Evolutionary conservation across 139 green algal genomes (phyloP).

Genomic region (Chlorella sp.): DNA sequence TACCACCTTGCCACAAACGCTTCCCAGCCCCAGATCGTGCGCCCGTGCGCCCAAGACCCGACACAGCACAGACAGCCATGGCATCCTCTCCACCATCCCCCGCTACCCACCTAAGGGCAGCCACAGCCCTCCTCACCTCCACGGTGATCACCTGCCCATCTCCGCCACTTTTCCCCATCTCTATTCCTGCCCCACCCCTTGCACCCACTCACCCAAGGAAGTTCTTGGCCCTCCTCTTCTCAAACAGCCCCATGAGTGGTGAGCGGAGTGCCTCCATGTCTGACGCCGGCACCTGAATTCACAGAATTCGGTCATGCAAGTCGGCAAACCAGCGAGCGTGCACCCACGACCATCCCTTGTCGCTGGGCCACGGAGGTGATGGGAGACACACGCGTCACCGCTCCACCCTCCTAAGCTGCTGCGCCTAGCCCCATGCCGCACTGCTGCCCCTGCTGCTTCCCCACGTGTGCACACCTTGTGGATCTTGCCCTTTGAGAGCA

Average conservation of each 20-base stretch:
- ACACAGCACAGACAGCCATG: too few species aligned
- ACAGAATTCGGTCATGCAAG: too few species aligned
- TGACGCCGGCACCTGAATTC: constrained; percentile 71
- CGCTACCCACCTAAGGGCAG: too few species aligned
- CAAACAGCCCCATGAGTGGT: constrained; percentile 94
- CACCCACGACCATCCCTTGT: constrained; percentile 23
- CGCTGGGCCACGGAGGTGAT: constrained; percentile 11
- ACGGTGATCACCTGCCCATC: too few species aligned
- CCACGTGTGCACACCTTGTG: constrained; percentile 51
- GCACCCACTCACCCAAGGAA: constrained; percentile 70
- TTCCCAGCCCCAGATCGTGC: too few species aligned
- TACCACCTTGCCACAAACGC: too few species aligned
- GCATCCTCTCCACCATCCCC: too few species aligned
- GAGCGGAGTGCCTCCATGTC: constrained; percentile 90
- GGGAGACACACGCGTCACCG: not conserved
- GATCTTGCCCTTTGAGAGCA: constrained; percentile 85
- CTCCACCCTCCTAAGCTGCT: not conserved
- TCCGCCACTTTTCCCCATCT: not conserved
- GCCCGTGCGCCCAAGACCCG: too few species aligned
- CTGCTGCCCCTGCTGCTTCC: constrained; percentile 3
- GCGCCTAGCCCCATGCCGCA: not conserved
- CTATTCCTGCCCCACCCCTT: not conserved
- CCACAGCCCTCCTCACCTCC: not conserved
- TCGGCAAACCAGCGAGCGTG: too few species aligned
- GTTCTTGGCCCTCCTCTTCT: constrained; percentile 88